Evolutionary conservation across 345 rosid genomes (phyloP).

Genomic region (Orychophragmus violaceus): DNA sequence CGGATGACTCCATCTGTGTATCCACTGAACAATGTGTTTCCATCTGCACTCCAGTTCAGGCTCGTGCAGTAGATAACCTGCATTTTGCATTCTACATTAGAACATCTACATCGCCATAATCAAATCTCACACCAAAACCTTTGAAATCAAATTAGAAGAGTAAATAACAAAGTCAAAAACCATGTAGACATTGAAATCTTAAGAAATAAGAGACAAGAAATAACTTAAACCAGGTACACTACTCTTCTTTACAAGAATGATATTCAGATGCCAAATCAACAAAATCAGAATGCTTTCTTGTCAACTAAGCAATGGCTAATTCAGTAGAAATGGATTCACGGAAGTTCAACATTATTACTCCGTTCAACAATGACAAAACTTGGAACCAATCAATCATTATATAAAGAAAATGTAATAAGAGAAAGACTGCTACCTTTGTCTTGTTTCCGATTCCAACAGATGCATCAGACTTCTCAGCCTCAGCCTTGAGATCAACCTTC

Average conservation of each 20-base stretch:
- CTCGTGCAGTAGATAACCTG: conserved; percentile 28
- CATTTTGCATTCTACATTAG: background rate
- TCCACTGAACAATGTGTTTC: conserved; percentile 31
- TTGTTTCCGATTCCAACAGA: conserved; percentile 34
- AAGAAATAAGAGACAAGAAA: background rate
- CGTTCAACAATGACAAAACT: background rate
- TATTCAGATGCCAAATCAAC: background rate
- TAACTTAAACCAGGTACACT: background rate
- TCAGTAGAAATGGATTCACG: background rate
- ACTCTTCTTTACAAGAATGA: background rate
- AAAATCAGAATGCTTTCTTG: background rate
- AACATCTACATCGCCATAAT: background rate
- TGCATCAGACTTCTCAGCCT: conserved; percentile 70
- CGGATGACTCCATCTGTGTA: conserved; percentile 28
- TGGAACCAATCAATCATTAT: background rate
- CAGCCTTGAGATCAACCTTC: conserved; percentile 93
- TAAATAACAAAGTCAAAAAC: background rate
- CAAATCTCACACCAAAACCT: background rate
- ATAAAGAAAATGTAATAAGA: background rate
- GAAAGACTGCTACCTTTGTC: conserved; percentile 47
- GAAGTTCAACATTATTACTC: background rate
- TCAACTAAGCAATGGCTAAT: background rate
- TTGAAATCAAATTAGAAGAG: background rate
- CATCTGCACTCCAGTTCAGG: conserved; percentile 33
- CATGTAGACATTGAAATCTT: background rate